These are phyloP conservation scores for Poteriospumella lacustris DNA, from an alignment of 108 stramenopile genomes.

Conservation along the genomic window DNA sequence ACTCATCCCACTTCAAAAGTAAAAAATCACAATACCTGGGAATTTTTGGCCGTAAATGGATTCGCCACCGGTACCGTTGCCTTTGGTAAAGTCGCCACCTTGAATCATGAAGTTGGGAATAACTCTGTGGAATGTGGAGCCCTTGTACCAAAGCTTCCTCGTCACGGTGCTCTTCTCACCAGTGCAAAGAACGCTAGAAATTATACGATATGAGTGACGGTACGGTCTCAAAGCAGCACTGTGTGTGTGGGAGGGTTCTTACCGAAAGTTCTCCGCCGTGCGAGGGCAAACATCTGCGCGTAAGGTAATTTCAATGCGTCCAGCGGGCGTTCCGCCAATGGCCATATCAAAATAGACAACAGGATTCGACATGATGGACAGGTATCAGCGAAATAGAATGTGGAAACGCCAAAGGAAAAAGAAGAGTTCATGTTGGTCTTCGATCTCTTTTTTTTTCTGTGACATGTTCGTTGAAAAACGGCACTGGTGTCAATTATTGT, in stretches of 20 bases:
- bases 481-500: no score
- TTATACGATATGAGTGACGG: no score
- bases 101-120: slow-evolving; percentile 85
- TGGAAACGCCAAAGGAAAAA: no score
- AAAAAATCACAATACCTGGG: not conserved
- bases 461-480: no score
- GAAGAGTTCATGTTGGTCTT: no score
- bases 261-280: slow-evolving; percentile 82
- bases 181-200: slow-evolving; percentile 71
- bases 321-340: slow-evolving; percentile 24
- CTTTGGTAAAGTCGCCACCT: slow-evolving; percentile 92
- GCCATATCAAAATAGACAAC: slow-evolving; percentile 36
- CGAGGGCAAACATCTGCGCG: slow-evolving; percentile 52
- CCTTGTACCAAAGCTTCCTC: slow-evolving; percentile 84
- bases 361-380: no score
- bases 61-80: slow-evolving; percentile 63
- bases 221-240: no score
- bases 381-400: no score
- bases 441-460: no score
- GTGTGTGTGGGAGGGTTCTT: no score
- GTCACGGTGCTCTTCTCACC: no score
- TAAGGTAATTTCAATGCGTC: slow-evolving; percentile 31
- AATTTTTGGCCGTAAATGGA: slow-evolving; percentile 65
- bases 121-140: slow-evolving; percentile 87
- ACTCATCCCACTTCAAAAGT: no score